Percentiles rank a stretch among this genome's conserved stretches.
Evolutionary conservation across 2,329 filamentous ascomycete species (phyloP).

Genomic region (Fusarium nisikadoi): DNA sequence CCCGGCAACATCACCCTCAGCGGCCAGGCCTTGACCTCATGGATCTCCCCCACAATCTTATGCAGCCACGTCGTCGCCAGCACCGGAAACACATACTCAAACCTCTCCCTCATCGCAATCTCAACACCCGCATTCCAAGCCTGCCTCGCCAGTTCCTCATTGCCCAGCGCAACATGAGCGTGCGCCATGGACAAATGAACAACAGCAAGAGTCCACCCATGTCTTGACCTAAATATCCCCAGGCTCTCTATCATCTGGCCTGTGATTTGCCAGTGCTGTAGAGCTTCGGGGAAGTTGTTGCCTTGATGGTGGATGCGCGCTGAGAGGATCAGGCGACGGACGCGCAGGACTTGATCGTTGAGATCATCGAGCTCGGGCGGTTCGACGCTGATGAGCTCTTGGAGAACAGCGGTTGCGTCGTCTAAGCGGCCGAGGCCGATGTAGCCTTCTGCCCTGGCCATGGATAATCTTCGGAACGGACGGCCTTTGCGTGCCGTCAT

Average conservation of each 20-base stretch:
- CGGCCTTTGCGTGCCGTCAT: conserved; percentile 34
- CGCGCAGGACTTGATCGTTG: conserved; percentile 47
- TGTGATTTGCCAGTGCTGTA: conserved; percentile 35
- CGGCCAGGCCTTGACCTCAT: conserved; percentile 43
- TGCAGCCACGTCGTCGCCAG: conserved; percentile 46
- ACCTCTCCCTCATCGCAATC: conserved; percentile 41
- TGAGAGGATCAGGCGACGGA: conserved; percentile 43
- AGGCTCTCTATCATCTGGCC: conserved; percentile 37
- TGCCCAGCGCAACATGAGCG: conserved; percentile 36
- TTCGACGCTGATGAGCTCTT: conserved; percentile 22
- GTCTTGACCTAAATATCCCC: conserved; percentile 34
- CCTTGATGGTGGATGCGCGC: conserved; percentile 41
- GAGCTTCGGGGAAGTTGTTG: conserved; percentile 15
- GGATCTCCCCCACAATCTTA: conserved; percentile 41
- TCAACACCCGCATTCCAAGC: conserved; percentile 43
- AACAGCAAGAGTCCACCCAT: conserved; percentile 42
- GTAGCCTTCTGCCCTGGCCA: conserved; percentile 41
- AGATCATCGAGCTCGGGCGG: conserved; percentile 45
- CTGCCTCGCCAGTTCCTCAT: conserved; percentile 19
- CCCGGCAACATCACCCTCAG: conserved; percentile 49
- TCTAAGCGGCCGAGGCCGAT: conserved; percentile 37
- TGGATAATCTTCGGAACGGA: conserved; percentile 38
- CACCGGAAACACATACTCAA: conserved; percentile 47
- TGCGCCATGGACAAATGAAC: conserved; percentile 47
- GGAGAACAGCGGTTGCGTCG: conserved; percentile 20